Evolutionary conservation across 306 rosid species (phyloP), one percentile per base, ranked within the genome.

Genomic region (Acacia confusa): DNA sequence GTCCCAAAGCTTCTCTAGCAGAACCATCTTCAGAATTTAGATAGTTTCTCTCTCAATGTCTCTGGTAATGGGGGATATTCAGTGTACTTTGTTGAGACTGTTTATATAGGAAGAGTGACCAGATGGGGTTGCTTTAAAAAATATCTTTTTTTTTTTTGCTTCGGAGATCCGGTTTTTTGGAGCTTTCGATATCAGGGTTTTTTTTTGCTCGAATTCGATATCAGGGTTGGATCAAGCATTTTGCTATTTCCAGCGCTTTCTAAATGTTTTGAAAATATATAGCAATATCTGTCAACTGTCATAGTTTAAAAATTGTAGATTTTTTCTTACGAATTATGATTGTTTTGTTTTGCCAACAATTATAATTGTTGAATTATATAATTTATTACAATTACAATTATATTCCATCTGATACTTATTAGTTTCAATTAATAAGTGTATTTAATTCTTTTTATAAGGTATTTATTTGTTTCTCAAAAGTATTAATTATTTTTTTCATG

Each of bases 1-100:
- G 81, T 96, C 99, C 99, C 99, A 96, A 0, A 96, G 89, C 82
- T 88, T 93, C 16, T 88, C 99, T n/a, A 96, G 90, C 82, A 93
- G 85, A 83, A 80, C 93, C 97, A 86, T 92, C 20, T 82, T 88
- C 58, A 50, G 7, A 15, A 50, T 19, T 17, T 32, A 5, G 15
- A 14, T 36, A 17, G 4, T 9, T 36, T 30, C 17, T 52, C 9
- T 53, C 16, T 1, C 27, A 17, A 55, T 25, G 8, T 3, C 17
- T 16, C 61, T 64, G 11, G 28, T 2, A 30, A 17, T 22, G 10
- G 41, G 28, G 28, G 27, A 57, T 9, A 24, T 20, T 11, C 9
- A 11, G 16, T 8, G 17, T 0, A 27, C 38, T 4, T 34, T 3
- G 13, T 0, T 9, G 20, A 27, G 50, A 27, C 16, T 47, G 38